These are phyloP conservation scores for Vaccinium vitisidaea DNA, from an alignment of 148 eudicot species.

Conservation along the genomic window DNA sequence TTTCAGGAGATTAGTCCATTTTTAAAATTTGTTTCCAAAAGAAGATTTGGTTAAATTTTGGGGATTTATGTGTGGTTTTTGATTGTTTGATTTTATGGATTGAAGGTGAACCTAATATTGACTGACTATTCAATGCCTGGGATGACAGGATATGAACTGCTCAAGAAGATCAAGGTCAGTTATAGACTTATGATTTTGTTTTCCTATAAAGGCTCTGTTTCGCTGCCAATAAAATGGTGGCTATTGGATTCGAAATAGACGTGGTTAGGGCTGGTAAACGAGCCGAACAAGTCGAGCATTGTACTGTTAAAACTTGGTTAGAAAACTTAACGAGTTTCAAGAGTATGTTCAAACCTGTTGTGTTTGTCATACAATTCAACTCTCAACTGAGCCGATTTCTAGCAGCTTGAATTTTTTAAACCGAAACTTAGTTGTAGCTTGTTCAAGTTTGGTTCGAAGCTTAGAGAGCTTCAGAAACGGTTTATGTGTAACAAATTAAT, in stretches of 20 bases:
- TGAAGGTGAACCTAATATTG: slow-evolving; percentile 60
- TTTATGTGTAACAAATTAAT: not conserved
- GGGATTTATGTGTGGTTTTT: not conserved
- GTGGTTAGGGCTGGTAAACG: too few species aligned
- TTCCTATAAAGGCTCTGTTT: not conserved
- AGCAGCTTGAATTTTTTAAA: not conserved
- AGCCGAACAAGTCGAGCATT: too few species aligned
- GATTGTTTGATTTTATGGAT: slow-evolving; percentile 28
- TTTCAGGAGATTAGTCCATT: too few species aligned
- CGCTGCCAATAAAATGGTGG: not conserved
- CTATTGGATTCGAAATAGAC: too few species aligned
- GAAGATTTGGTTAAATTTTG: not conserved
- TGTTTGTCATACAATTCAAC: too few species aligned
- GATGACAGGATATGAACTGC: slow-evolving; percentile 71
- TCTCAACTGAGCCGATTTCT: too few species aligned
- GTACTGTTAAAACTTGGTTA: not conserved
- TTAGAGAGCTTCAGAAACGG: not conserved
- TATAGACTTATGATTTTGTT: not conserved
- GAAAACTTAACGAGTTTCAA: too few species aligned
- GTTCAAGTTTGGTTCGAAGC: not conserved
- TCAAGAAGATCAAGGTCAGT: slow-evolving; percentile 67
- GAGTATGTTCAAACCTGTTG: not conserved
- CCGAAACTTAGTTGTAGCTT: not conserved
- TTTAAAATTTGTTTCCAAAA: not conserved
- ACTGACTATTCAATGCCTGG: slow-evolving; percentile 96